Evolutionary conservation across 2,329 filamentous ascomycete genomes (phyloP), one percentile per base, ranked within the genome.

Genomic region (Dothistroma pini): DNA sequence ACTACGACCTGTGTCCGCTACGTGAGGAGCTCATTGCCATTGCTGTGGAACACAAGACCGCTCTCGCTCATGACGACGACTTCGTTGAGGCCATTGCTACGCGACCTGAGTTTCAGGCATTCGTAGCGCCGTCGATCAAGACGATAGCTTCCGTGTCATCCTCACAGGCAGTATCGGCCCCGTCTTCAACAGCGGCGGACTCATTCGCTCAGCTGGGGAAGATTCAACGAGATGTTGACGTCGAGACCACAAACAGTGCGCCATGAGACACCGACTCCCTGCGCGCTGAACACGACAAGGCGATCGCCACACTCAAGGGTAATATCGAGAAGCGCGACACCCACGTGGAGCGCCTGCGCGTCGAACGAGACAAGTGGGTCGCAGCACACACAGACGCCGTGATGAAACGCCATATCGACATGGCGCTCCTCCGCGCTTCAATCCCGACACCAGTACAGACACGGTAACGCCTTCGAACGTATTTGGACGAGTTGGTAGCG

Each of bases 51-150:
- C 34, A 59, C 11, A 54, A 54, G 1, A 21, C 56, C 8, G 21
- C 47, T 11, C 48, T 60, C 0, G 31, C 57, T 0, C 34, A 51
- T n/a, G 32, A 58, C 16, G 31, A 25, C 0, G 14, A 25, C 1
- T 63, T 66, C 31, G 29, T 59, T 8, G 29, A 49, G 2, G 51
- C 48, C 21, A n/a, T 63, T 5, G 10, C 34, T 3, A 19, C 32
- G n/a, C 29, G 32, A 9, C 25, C 44, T 4, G 53, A 55, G 8
- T 49, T 62, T 6, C 52, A 58, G 16, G 38, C 47, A 3, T 59
- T 64, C 31, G 54, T 38, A 9, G 53, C 49, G 1, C 11, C 7
- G 0, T 48, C 60, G 31, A 21, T 64, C 2, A 29, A 29, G 25
- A 6, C 25, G 25, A 29, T 29, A 29, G 25, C 25, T 29, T 29